Evolutionary conservation across 805 yeast species (phyloP).

Genomic region (Metschnikowia colocasiae): DNA sequence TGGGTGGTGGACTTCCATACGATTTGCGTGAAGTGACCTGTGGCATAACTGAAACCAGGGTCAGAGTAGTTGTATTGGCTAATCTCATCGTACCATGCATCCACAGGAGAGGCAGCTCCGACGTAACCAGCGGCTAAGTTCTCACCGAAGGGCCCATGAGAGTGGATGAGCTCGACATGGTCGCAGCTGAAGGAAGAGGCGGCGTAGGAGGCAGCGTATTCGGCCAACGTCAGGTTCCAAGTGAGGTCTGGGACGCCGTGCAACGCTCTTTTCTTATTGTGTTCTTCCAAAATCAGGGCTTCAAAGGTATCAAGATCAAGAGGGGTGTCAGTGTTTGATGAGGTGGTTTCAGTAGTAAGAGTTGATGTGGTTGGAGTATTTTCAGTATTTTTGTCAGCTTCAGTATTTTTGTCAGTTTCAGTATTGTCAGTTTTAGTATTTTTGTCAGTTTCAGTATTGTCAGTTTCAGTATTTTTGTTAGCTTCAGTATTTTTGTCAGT

Average conservation of each 20-base stretch:
- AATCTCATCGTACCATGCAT: constrained; percentile 74
- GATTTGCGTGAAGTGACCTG: constrained; percentile 79
- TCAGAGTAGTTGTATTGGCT: constrained; percentile 47
- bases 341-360: constrained; percentile 2
- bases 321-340: constrained; percentile 5
- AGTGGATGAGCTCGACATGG: constrained; percentile 60
- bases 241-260: constrained; percentile 27
- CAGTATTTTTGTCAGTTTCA: too few species aligned
- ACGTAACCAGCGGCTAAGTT: constrained; percentile 69
- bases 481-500: not conserved
- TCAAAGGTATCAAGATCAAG: constrained; percentile 21
- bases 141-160: constrained; percentile 69
- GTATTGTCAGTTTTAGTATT: too few species aligned
- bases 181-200: constrained; percentile 46
- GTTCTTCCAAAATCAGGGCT: constrained; percentile 31
- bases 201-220: constrained; percentile 45
- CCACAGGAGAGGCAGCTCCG: constrained; percentile 55
- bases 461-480: too few species aligned
- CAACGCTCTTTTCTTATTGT: constrained; percentile 37
- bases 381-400: too few species aligned
- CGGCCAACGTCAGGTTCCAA: constrained; percentile 34
- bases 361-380: constrained; percentile 7
- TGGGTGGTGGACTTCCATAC: constrained; percentile 61
- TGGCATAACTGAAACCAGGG: constrained; percentile 48
- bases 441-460: too few species aligned